Conservation (phyloP, 73 alveolate genomes). For the Symbiodinium natans region DNA sequence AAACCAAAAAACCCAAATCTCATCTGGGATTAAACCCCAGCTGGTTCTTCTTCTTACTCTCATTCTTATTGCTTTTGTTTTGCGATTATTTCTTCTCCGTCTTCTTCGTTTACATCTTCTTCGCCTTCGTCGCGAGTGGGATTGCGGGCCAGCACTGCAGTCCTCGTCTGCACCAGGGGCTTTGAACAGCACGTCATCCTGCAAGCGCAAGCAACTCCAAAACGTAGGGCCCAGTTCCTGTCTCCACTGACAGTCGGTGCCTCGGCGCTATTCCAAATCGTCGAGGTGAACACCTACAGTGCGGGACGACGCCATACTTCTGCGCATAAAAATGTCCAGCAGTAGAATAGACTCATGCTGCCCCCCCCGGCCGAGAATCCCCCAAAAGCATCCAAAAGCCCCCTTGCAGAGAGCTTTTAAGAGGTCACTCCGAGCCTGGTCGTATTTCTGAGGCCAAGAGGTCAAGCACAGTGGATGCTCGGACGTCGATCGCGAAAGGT, state of each 20-base stretch:
- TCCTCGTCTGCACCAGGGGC: slow-evolving; percentile 85
- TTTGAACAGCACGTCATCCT: slow-evolving; percentile 68
- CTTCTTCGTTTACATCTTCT: too few relatives aligned
- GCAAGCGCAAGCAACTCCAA: not conserved
- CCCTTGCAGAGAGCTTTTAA: not conserved
- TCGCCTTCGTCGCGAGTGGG: too few relatives aligned
- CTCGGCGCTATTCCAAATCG: slow-evolving; percentile 67
- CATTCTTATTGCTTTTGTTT: too few relatives aligned
- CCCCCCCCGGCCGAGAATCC: not conserved
- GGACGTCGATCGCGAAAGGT: slow-evolving; percentile 52
- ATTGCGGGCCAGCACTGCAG: too few relatives aligned
- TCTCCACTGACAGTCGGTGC: not conserved
- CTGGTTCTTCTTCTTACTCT: too few relatives aligned
- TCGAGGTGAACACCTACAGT: slow-evolving; percentile 29
- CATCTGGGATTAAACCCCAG: too few relatives aligned
- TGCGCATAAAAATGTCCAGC: too few relatives aligned
- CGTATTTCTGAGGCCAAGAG: slow-evolving; percentile 70
- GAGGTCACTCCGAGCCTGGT: not conserved
- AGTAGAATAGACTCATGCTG: too few relatives aligned
- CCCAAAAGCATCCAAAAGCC: not conserved
- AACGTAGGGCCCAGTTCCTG: not conserved
- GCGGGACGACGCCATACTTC: too few relatives aligned
- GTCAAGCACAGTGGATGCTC: slow-evolving; percentile 56
- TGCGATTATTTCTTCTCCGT: too few relatives aligned
- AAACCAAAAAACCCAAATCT: too few relatives aligned